A percentile compares a stretch with the other conserved stretches of the same genome.
These are phyloP conservation scores for Xanthoconium purpureum DNA, from an alignment of 768 basidiomycete species.

Conservation along the genomic window DNA sequence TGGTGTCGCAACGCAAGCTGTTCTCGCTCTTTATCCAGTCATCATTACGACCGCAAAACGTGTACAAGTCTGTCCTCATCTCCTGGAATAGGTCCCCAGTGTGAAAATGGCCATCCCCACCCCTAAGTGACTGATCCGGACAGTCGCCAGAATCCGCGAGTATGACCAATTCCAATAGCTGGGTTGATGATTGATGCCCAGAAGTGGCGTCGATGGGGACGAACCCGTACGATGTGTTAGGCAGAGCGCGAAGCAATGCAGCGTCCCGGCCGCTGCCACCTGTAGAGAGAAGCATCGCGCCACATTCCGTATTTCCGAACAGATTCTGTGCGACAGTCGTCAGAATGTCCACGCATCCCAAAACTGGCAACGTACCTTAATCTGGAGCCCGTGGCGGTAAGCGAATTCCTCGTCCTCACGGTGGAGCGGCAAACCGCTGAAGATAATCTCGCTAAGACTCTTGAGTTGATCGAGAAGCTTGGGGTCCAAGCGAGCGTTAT, in stretches of 20 bases:
- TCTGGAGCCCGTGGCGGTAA: constrained; percentile 55
- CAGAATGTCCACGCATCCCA: constrained; percentile 10
- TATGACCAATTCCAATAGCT: constrained; percentile 67
- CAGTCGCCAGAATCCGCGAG: constrained; percentile 66
- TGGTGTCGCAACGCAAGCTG: constrained; percentile 75
- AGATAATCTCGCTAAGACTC: constrained; percentile 60
- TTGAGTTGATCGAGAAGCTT: constrained; percentile 57
- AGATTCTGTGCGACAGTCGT: constrained; percentile 51
- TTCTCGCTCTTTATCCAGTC: constrained; percentile 86
- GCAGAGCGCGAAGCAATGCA: constrained; percentile 53
- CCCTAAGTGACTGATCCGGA: constrained; percentile 55
- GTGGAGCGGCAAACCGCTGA: constrained; percentile 61
- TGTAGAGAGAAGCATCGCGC: constrained; percentile 62
- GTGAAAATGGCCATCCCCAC: constrained; percentile 69
- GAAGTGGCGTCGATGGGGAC: constrained; percentile 47
- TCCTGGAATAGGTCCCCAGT: constrained; percentile 82
- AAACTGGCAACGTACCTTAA: constrained; percentile 48
- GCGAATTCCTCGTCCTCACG: constrained; percentile 74
- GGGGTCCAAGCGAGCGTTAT: constrained; percentile 54
- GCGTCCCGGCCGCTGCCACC: constrained; percentile 52
- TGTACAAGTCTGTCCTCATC: constrained; percentile 51
- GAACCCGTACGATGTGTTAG: constrained; percentile 67
- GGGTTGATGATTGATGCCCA: constrained; percentile 52
- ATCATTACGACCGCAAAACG: constrained; percentile 71
- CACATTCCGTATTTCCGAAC: constrained; percentile 81